These are phyloP conservation scores for Aspergillus quadrilineatus DNA, from an alignment of 2,329 filamentous ascomycete species.

Conservation along the genomic window DNA sequence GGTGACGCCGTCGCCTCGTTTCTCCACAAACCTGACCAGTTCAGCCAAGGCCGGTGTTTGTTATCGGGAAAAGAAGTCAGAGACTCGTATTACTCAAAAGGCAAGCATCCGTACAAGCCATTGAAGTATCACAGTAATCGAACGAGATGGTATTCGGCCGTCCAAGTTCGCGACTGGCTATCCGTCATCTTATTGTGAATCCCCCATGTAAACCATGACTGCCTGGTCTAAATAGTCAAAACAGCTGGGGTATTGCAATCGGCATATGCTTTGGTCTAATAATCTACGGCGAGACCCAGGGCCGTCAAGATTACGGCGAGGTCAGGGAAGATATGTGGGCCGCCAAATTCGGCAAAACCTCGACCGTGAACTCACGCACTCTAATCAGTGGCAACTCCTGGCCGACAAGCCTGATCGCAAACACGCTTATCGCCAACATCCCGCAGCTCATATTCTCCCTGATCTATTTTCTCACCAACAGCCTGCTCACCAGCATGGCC, in stretches of 20 bases:
- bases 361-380: neutral
- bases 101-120: neutral
- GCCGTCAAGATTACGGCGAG: too few relatives aligned
- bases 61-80: neutral
- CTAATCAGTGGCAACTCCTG: constrained; percentile 5
- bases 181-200: neutral
- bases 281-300: neutral
- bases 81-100: neutral
- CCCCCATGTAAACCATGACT: neutral
- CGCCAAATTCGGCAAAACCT: neutral
- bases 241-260: neutral
- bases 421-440: constrained; percentile 30
- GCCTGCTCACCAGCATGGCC: constrained; percentile 45
- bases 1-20: constrained; percentile 13
- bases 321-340: constrained; percentile 1
- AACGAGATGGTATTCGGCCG: neutral
- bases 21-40: neutral
- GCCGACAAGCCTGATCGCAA: constrained; percentile 11
- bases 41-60: neutral
- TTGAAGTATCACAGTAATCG: neutral
- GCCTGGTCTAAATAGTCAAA: neutral
- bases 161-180: neutral
- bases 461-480: constrained; percentile 34
- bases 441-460: constrained; percentile 36
- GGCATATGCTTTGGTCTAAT: neutral